Evolutionary conservation across 805 yeast species (phyloP).

Genomic region (Candida golubevii): DNA sequence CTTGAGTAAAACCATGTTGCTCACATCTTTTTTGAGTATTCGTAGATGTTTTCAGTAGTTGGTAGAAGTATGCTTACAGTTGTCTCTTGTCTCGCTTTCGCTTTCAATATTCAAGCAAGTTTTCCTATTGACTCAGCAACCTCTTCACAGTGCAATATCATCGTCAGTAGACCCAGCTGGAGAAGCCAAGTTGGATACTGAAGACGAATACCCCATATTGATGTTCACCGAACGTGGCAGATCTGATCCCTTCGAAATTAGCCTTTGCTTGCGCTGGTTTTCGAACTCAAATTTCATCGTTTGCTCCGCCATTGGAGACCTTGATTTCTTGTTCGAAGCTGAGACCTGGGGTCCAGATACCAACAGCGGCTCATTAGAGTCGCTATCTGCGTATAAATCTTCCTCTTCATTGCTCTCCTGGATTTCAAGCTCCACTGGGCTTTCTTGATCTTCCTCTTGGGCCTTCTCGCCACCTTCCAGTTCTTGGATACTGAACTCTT

Average conservation of each 20-base stretch:
- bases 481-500: slow-evolving; percentile 12
- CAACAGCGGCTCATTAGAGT: slow-evolving; percentile 1
- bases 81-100: not conserved
- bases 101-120: not conserved
- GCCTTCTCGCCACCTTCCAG: slow-evolving; percentile 14
- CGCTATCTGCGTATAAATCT: slow-evolving; percentile 10
- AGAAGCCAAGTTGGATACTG: slow-evolving; percentile 16
- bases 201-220: slow-evolving; percentile 15
- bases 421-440: not conserved
- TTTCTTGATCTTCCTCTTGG: slow-evolving; percentile 11
- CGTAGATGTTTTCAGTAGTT: not conserved
- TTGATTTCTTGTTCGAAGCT: slow-evolving; percentile 11
- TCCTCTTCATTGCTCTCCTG: slow-evolving; percentile 7
- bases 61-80: no score
- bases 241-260: slow-evolving; percentile 16
- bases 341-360: not conserved
- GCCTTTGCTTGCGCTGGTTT: slow-evolving; percentile 18
- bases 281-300: slow-evolving; percentile 13
- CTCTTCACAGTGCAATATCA: not conserved
- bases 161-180: slow-evolving; percentile 15
- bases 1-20: slow-evolving; percentile 99
- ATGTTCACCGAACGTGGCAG: slow-evolving; percentile 17
- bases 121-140: not conserved
- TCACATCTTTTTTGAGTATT: slow-evolving; percentile 44
- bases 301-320: slow-evolving; percentile 17